Base-by-base conservation (phyloP, 768 basidiomycete genomes). In the Coprinopsis sp. region DNA sequence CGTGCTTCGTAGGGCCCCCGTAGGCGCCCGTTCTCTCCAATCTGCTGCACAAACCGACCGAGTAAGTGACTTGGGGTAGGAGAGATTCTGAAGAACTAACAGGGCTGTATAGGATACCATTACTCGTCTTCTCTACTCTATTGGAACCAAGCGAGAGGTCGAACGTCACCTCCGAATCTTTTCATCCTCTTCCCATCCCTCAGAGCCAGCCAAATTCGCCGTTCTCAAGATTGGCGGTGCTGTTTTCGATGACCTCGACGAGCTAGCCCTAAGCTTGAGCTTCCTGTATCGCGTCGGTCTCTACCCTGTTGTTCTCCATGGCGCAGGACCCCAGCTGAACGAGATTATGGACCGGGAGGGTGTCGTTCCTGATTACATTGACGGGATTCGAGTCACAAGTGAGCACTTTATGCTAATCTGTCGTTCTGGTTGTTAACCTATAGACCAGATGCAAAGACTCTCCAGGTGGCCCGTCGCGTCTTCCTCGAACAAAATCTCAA, bases 191-290 rank as follows among this genome's bases (percentile, higher is more conserved):
- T 89, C 91, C 6, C 84, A 93, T 58, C 81, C 87, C 2, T 83
- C 89, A 13, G 82, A 91, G 50, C 89, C 91, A 31, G 93, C 93
- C 51, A 95, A 91, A 65, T 96, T 96, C 58, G 93, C 92, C 30
- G 96, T 99, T 50, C 85, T 99, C 76, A 99, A 99, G 70, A 84
- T 99, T 56, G 96, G 96, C 50, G 96, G 96, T 37, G 95, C 91
- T 6, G 94, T 98, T 33, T 76, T 99, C 5, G 87, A 85, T 58
- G 81, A 98, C 50, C 71, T 97, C 43, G 87, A 97, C 52, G 94
- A 97, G 54, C 82, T 99, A 37, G 93, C 94, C 4, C 81, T 94
- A 41, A 95, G 89, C 53, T 76, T 99, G 57, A 94, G 91, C 67
- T 99, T 98, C 74, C 74, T 99, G 49, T 95, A 95, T 69, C 83